Evolutionary conservation across 2,329 filamentous ascomycete genomes (phyloP).

Genomic region (Acrocalymma vagum): DNA sequence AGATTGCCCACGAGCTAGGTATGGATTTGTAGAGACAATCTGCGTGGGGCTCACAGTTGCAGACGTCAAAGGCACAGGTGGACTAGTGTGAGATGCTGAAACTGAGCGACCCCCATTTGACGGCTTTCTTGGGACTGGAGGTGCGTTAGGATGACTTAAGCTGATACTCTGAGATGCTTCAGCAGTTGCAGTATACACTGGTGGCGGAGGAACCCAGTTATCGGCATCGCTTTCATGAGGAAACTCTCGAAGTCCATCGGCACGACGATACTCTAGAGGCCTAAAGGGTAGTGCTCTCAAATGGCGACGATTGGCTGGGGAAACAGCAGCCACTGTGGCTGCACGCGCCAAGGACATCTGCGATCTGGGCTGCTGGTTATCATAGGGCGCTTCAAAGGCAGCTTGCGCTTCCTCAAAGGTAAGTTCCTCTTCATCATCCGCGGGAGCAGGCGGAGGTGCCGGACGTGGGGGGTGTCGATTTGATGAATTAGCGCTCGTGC

Average conservation of each 20-base stretch:
- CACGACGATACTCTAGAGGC: conserved; percentile 70
- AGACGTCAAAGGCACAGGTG: conserved; percentile 34
- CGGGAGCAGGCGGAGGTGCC: conserved; percentile 22
- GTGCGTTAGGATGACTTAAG: conserved; percentile 42
- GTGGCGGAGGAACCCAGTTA: conserved; percentile 87
- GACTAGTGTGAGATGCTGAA: conserved; percentile 19
- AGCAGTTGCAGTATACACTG: conserved; percentile 76
- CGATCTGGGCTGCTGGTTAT: conserved; percentile 49
- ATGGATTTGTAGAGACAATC: conserved; percentile 22
- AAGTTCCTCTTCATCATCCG: conserved; percentile 42
- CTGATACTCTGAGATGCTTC: conserved; percentile 48
- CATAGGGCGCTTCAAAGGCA: conserved; percentile 50
- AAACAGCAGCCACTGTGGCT: conserved; percentile 65
- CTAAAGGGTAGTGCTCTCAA: conserved; percentile 65
- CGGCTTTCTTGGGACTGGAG: conserved; percentile 28
- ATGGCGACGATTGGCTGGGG: conserved; percentile 74
- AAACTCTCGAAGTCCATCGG: conserved; percentile 74
- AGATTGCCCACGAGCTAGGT: conserved; percentile 27
- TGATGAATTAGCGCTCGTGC: conserved; percentile 38
- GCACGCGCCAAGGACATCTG: conserved; percentile 49
- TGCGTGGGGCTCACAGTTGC: conserved; percentile 28
- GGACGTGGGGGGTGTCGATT: conserved; percentile 25
- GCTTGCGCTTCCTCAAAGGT: conserved; percentile 46
- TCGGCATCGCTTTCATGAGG: conserved; percentile 89
- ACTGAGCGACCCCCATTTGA: too few relatives aligned